These are phyloP conservation scores for Tricholoma sp. DNA, from an alignment of 768 basidiomycete species.

Conservation along the genomic window DNA sequence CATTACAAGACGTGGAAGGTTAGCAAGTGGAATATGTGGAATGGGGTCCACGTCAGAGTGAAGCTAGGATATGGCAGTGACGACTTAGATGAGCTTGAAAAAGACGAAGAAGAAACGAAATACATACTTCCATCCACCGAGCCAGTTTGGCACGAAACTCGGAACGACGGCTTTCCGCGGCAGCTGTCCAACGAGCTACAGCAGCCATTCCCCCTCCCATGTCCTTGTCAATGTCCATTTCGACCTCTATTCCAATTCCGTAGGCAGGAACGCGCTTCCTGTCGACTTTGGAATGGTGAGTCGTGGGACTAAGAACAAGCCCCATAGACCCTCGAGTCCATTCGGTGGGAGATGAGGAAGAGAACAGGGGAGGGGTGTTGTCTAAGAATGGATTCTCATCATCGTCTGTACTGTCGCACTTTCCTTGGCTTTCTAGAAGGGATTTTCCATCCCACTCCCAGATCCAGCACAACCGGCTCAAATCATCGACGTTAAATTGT, in stretches of 20 bases:
- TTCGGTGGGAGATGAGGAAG: conserved; percentile 42
- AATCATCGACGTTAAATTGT: conserved; percentile 62
- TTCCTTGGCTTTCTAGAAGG: conserved; percentile 20
- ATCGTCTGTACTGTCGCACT: conserved; percentile 24
- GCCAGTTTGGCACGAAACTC: conserved; percentile 57
- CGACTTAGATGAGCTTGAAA: conserved; percentile 1
- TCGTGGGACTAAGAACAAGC: conserved; percentile 65
- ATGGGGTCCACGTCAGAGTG: conserved; percentile 37
- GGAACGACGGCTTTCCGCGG: conserved; percentile 53
- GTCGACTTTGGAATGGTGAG: conserved; percentile 62
- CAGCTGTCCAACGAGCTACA: conserved; percentile 83
- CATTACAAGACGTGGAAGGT: conserved; percentile 55
- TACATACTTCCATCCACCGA: conserved; percentile 57
- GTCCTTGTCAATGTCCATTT: conserved; percentile 78
- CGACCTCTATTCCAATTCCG: conserved; percentile 83
- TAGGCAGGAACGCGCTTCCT: conserved; percentile 73
- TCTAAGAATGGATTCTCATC: conserved; percentile 74
- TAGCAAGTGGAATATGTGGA: conserved; percentile 60
- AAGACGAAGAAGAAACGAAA: background rate
- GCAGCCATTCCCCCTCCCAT: conserved; percentile 84
- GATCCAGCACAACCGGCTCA: conserved; percentile 77
- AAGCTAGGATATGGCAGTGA: conserved; percentile 33
- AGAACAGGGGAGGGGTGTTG: conserved; percentile 12
- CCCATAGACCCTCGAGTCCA: conserved; percentile 84
- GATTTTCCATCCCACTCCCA: conserved; percentile 80